Conservation (phyloP, 768 basidiomycete species). For the Hortiboletus campestris region DNA sequence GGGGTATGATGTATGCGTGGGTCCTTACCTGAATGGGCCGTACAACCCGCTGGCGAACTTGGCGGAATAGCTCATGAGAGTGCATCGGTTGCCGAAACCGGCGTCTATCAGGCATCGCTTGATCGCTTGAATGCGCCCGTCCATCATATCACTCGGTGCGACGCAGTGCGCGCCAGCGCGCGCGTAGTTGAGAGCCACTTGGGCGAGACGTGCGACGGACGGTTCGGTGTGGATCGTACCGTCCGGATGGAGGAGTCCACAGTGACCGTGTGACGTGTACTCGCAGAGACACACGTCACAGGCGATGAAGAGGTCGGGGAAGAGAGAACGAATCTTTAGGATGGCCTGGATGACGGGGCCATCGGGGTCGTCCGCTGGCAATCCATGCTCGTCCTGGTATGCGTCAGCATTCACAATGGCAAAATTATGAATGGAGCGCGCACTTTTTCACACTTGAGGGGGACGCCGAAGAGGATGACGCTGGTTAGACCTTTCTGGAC, state of each 20-base stretch:
- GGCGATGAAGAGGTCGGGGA: constrained; percentile 85
- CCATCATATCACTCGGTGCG: constrained; percentile 99
- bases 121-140: constrained; percentile 88
- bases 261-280: constrained; percentile 98
- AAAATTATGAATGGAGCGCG: neutral
- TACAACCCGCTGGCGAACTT: constrained; percentile 96
- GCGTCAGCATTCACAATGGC: neutral
- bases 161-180: constrained; percentile 96
- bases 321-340: constrained; percentile 68
- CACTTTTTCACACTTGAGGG: constrained; percentile 77
- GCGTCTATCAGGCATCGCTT: constrained; percentile 81
- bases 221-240: constrained; percentile 74
- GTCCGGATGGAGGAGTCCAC: constrained; percentile 74
- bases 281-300: constrained; percentile 99
- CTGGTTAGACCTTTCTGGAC: constrained; percentile 87
- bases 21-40: constrained; percentile 85
- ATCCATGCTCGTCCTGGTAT: constrained; percentile 72
- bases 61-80: constrained; percentile 95
- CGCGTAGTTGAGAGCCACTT: constrained; percentile 92
- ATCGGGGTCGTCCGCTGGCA: constrained; percentile 83
- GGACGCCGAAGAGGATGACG: constrained; percentile 95
- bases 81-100: constrained; percentile 84
- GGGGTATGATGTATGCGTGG: neutral
- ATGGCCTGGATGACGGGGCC: constrained; percentile 97
- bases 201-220: constrained; percentile 84